A percentile compares a stretch with the other conserved stretches of the same genome.
These are phyloP conservation scores for Abortiporus biennis DNA, from an alignment of 1,284 basidiomycete genomes.

Conservation along the genomic window DNA sequence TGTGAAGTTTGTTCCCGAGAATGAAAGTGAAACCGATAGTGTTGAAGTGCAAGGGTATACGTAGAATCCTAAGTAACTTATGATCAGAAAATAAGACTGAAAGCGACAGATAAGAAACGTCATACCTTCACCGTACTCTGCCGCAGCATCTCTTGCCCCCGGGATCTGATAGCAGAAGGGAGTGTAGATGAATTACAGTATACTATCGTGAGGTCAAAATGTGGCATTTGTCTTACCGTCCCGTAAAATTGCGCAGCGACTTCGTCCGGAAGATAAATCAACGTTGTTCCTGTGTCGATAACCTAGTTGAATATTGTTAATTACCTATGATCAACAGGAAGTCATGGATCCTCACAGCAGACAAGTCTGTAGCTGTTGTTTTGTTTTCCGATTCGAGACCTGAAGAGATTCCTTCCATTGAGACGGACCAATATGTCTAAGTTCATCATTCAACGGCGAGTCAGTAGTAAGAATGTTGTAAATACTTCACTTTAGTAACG, in stretches of 20 bases:
- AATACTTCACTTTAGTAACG: conserved; percentile 37
- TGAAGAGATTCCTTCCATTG: conserved; percentile 35
- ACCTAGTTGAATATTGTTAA: too few species aligned
- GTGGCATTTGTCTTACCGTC: conserved; percentile 15
- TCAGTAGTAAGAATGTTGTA: too few species aligned
- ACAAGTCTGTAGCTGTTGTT: conserved; percentile 18
- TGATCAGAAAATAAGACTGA: too few species aligned
- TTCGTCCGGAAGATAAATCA: conserved; percentile 44
- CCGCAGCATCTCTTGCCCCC: conserved; percentile 30
- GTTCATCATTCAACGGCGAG: too few species aligned
- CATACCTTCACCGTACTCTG: conserved; percentile 37
- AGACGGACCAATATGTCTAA: conserved; percentile 53
- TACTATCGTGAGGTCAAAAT: not conserved
- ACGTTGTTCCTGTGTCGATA: conserved; percentile 56
- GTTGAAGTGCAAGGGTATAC: conserved; percentile 40
- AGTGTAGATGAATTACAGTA: not conserved
- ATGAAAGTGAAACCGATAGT: conserved; percentile 38
- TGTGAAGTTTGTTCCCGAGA: conserved; percentile 44
- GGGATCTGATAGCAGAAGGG: conserved; percentile 36
- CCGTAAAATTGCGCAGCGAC: conserved; percentile 36
- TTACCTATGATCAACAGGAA: too few species aligned
- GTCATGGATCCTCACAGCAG: too few species aligned
- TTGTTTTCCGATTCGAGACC: conserved; percentile 17
- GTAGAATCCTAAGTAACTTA: conserved; percentile 35
- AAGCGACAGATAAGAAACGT: not conserved